Percentiles rank a stretch among this genome's conserved stretches.
phyloP scores from a whole-genome alignment of 257 asterid genomes.

The Solanum bulbocastanum region DNA sequence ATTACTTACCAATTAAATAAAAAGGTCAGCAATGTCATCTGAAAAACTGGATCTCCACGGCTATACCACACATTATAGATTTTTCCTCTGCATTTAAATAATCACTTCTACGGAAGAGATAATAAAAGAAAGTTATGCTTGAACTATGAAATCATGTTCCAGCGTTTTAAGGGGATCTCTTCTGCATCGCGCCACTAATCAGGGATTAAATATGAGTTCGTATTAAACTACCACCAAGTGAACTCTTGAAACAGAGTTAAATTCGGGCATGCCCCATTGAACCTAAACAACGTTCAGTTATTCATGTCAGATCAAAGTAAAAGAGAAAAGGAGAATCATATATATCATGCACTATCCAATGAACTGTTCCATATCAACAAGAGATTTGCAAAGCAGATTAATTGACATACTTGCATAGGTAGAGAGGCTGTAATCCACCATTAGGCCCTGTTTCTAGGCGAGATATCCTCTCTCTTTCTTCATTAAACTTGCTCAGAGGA shows the following conservation, averaged over 20 bases:
- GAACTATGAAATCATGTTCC: neutral
- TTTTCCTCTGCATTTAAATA: neutral
- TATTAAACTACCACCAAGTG: neutral
- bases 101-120: neutral
- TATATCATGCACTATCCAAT: neutral
- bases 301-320: neutral
- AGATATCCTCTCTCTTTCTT: constrained; percentile 64
- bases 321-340: neutral
- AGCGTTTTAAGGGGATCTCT: neutral
- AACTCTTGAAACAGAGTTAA: neutral
- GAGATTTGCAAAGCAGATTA: neutral
- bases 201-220: neutral
- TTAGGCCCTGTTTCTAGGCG: constrained; percentile 25
- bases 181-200: neutral
- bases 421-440: constrained; percentile 49
- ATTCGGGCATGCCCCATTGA: neutral
- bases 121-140: neutral
- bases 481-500: constrained; percentile 62
- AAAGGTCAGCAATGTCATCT: neutral
- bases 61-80: neutral
- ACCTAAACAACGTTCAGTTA: neutral
- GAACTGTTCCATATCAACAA: neutral
- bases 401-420: constrained; percentile 77
- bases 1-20: neutral
- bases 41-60: neutral